Base-by-base conservation (phyloP, 495 filamentous ascomycete species). In the Pyrenopolyporus hunteri region DNA sequence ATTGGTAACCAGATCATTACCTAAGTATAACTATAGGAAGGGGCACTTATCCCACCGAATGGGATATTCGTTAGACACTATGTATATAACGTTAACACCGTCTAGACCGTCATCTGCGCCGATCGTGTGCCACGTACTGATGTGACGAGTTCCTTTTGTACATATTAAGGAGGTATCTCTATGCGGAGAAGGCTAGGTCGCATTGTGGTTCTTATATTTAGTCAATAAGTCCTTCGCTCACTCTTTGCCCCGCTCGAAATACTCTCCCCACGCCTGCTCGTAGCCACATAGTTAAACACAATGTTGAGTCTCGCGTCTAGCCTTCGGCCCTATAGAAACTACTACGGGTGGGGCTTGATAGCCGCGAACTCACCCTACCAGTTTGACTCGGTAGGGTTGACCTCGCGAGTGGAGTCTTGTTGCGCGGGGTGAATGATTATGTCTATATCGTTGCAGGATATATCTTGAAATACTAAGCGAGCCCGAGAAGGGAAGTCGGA, bases 261-360 rank as follows among this genome's bases (percentile, higher is more conserved):
- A 39, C 35, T 16, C 35, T 3, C 14, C 32, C 32, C 32, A 36
- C n/a, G 16, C 32, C 2, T 32, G 17, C 68, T 65, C 8, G 84
- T 70, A 8, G 82, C 83, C 14, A 59, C 59, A 23, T 70, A 67
- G 58, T 70, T 84, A 60, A 73, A 84, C 3, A 67, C 36, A 8
- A 62, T 35, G 26, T 66, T 56, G 6, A 68, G 52, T 64, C 8
- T 36, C 13, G 43, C 59, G 5, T 28, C 71, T 29, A 67, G 81
- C 76, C 49, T 31, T 62, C 67, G 3, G 71, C 59, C 9, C 49
- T 44, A 36, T 6, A 59, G 17, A 10, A 64, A 64, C 31, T 43
- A 25, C n/a, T n/a, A n/a, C 33, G 11, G 3, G 58, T 65, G 1
- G 71, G 36, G 32, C 16, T 36, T 36, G 13, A 39, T 39, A 39